Base-by-base conservation (phyloP, 192 early-diverging fungal genomes). In the Kappamyces sp. region DNA sequence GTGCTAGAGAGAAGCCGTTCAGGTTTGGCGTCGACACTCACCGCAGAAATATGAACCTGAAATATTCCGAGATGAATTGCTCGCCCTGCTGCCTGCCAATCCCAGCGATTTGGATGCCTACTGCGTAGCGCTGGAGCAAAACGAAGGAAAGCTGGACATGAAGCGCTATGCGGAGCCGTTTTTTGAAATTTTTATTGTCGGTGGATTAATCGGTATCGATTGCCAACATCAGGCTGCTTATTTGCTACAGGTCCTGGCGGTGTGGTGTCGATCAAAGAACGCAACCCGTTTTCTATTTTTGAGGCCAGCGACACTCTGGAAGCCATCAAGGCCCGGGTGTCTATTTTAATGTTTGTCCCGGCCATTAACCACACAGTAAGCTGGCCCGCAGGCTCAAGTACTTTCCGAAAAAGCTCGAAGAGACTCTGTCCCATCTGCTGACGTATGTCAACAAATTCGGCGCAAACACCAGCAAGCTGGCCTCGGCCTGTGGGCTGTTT, bases 321-420 rank as follows among this genome's bases (percentile, higher is more conserved):
- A 51, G 79, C 68, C 49, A 80, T 94, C 72, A 83, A 74, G 65
- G 81, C 83, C 53, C 79, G 87, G 60, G 88, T 90, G 51, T 88
- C 89, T 32, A 82, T 97, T 57, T 86, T 97, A 70, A 69, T 65
- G 74, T 75, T 50, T 49, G 51, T 6, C 50, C 35, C n/a, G 35
- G 68, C 51, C 32, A 39, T 44, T 12, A 12, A 68, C 33, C n/a
- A 1, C 41, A 9, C 63, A 82, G 84, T 72, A 87, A 90, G 74
- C 78, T 97, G 60, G 89, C 92, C 65, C 88, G 91, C 55, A 80
- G 94, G 47, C 93, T 92, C 82, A 93, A 93, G 77, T 97, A 97
- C 69, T 83, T 97, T 57, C 85, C 90, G 76, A 74, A 80, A 53
- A 77, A 74, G 55, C 87, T 95, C 69, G 88, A 92, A 71, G 91